These are phyloP conservation scores for Rhodotorula sphaerocarpa DNA, from an alignment of 768 basidiomycete species.

Conservation along the genomic window DNA sequence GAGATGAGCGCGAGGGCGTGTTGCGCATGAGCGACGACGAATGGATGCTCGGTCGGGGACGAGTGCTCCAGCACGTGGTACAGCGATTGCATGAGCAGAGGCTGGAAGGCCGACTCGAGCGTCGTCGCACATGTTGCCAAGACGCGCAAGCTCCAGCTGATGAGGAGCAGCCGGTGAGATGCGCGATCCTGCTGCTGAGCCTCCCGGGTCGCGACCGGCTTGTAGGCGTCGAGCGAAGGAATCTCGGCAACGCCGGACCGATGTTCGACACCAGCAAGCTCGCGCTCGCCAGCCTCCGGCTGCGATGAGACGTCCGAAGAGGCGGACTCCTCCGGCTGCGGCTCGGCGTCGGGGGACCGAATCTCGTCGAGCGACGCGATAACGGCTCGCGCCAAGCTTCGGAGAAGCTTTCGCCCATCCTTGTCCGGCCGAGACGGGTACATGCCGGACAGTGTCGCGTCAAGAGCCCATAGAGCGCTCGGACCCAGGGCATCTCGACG, in stretches of 20 bases:
- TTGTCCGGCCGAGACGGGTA: neutral
- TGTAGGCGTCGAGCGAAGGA: constrained; percentile 12
- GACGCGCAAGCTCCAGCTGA: constrained; percentile 61
- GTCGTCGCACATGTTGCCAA: constrained; percentile 65
- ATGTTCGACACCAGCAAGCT: constrained; percentile 31
- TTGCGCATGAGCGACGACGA: constrained; percentile 67
- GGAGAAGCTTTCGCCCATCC: too few relatives aligned
- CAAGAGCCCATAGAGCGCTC: constrained; percentile 81
- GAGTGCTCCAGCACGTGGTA: constrained; percentile 83
- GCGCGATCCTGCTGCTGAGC: constrained; percentile 6
- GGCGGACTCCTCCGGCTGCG: too few relatives aligned
- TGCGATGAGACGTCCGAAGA: too few relatives aligned
- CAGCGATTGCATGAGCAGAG: constrained; percentile 65
- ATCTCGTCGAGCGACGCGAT: constrained; percentile 54
- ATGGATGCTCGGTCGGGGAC: constrained; percentile 56
- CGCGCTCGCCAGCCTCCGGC: too few relatives aligned
- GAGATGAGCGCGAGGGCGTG: constrained; percentile 65
- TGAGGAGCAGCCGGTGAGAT: constrained; percentile 61
- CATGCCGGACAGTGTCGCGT: constrained; percentile 55
- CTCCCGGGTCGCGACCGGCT: neutral
- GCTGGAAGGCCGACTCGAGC: constrained; percentile 61
- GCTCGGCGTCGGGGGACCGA: constrained; percentile 53
- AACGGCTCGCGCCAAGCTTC: constrained; percentile 8
- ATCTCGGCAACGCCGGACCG: constrained; percentile 3
- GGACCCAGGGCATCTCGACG: constrained; percentile 51